Percentiles rank a stretch among this genome's conserved stretches.
phyloP scores from a whole-genome alignment of 2,329 filamentous ascomycete species.

The Alternaria sp. region DNA sequence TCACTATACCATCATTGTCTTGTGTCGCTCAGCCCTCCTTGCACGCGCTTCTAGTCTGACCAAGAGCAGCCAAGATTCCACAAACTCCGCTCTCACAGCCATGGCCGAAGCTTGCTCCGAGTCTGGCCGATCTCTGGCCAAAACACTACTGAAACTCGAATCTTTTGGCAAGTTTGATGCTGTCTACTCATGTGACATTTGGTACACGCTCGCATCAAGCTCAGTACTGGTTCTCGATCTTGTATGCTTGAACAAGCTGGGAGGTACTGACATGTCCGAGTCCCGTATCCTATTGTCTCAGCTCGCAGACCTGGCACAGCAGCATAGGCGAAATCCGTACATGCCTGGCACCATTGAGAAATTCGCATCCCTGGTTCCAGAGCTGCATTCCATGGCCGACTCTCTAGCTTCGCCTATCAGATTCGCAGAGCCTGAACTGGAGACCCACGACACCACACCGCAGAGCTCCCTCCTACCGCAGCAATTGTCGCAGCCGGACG shows the following conservation, averaged over 20 bases:
- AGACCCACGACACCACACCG: conserved; percentile 13
- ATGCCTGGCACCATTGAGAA: conserved; percentile 53
- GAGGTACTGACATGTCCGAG: conserved; percentile 33
- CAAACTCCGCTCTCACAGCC: conserved; percentile 38
- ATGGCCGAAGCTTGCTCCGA: conserved; percentile 52
- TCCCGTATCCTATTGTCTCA: conserved; percentile 47
- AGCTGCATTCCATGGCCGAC: conserved; percentile 49
- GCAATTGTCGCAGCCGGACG: conserved; percentile 24
- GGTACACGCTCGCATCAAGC: conserved; percentile 51
- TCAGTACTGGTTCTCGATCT: conserved; percentile 53
- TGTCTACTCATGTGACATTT: conserved; percentile 55
- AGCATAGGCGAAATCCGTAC: conserved; percentile 43
- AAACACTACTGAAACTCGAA: conserved; percentile 51
- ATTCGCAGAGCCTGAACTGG: conserved; percentile 18
- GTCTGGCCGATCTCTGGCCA: conserved; percentile 48
- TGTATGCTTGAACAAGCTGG: conserved; percentile 38
- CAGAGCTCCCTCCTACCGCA: conserved; percentile 18
- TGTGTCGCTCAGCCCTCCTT: conserved; percentile 53
- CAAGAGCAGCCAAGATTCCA: conserved; percentile 38
- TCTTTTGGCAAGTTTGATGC: conserved; percentile 51
- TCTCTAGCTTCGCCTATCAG: conserved; percentile 29
- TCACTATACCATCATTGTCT: conserved; percentile 53
- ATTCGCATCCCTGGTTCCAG: conserved; percentile 50
- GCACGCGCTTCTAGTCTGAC: conserved; percentile 47
- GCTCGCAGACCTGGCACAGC: conserved; percentile 47